Percentiles rank a stretch among this genome's conserved stretches.
phyloP scores from a whole-genome alignment of 306 rosid species.

The Glycine soja region DNA sequence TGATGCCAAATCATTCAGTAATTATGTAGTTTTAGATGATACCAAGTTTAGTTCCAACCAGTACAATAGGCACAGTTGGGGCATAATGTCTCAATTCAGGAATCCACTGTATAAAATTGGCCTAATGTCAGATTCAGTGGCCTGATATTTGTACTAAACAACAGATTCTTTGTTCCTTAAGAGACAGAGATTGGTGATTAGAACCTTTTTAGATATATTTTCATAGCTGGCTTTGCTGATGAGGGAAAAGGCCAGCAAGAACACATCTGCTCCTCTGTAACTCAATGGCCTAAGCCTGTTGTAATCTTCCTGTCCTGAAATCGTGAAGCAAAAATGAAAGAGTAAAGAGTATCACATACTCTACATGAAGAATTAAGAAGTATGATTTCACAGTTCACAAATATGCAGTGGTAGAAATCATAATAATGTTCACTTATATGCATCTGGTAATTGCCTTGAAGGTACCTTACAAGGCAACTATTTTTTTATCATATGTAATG shows the following conservation, averaged over 20 bases:
- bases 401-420: neutral
- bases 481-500: neutral
- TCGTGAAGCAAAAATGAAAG: neutral
- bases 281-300: constrained; percentile 30
- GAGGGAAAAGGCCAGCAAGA: constrained; percentile 28
- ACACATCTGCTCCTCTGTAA: constrained; percentile 31
- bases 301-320: constrained; percentile 33
- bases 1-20: neutral
- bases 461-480: neutral
- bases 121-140: neutral
- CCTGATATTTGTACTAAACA: neutral
- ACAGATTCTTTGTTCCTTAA: neutral
- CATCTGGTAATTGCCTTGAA: neutral
- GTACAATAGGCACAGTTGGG: constrained; percentile 20
- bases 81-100: constrained; percentile 21
- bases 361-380: neutral
- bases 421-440: neutral
- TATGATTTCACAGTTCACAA: neutral
- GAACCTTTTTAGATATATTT: constrained; percentile 28
- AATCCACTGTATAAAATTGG: constrained; percentile 14
- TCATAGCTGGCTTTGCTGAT: constrained; percentile 31
- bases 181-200: neutral
- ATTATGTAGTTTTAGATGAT: constrained; percentile 7
- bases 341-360: neutral
- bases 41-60: constrained; percentile 30